Conservation (phyloP, 345 rosid genomes). For the Brassica napus region DNA sequence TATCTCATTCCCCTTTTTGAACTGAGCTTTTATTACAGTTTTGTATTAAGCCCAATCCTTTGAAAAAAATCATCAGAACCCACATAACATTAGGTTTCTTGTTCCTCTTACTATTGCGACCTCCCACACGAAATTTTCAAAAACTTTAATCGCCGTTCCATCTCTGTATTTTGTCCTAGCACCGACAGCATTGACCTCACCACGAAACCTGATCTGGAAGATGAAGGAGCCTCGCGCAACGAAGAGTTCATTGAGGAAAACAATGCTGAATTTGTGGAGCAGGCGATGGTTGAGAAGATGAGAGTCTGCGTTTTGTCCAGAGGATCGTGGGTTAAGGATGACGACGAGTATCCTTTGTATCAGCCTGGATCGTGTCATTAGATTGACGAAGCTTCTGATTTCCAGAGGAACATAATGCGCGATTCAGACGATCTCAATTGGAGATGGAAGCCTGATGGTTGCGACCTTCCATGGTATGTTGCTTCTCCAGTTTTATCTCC, state of each 20-base stretch:
- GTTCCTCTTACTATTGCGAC: too few relatives aligned
- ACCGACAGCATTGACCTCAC: background rate
- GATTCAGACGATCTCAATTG: slow-evolving; percentile 71
- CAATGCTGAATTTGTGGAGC: slow-evolving; percentile 29
- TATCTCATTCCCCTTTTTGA: too few relatives aligned
- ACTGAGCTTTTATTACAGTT: too few relatives aligned
- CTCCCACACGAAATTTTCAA: too few relatives aligned
- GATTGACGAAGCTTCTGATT: slow-evolving; percentile 86
- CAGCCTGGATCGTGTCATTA: slow-evolving; percentile 78
- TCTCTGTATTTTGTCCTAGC: too few relatives aligned
- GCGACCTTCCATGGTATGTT: slow-evolving; percentile 67
- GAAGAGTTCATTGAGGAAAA: slow-evolving; percentile 16
- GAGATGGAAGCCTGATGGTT: slow-evolving; percentile 32
- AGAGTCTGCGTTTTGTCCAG: slow-evolving; percentile 63
- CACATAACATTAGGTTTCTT: too few relatives aligned
- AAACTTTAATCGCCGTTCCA: too few relatives aligned
- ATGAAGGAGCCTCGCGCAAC: slow-evolving; percentile 25
- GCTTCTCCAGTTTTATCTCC: too few relatives aligned
- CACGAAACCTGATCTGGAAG: slow-evolving; percentile 6
- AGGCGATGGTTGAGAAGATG: slow-evolving; percentile 32
- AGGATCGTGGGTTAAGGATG: slow-evolving; percentile 77
- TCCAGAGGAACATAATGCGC: slow-evolving; percentile 70
- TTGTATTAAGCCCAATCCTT: too few relatives aligned
- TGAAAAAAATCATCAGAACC: too few relatives aligned
- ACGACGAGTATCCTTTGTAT: slow-evolving; percentile 62